Conservation (phyloP, 164 flowering plant species). For the Annona cherimola region DNA sequence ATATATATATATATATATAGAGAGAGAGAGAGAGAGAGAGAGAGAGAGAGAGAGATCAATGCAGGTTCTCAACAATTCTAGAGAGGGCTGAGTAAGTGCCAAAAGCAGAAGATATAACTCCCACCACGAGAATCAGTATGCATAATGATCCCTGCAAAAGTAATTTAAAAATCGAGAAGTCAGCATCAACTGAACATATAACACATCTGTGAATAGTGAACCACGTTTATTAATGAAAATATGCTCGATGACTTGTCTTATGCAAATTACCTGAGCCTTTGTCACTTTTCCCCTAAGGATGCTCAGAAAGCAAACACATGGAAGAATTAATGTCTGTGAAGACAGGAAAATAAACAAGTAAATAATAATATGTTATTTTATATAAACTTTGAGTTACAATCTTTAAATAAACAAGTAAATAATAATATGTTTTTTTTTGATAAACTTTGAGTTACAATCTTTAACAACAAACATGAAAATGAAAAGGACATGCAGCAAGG, state of each 20-base stretch:
- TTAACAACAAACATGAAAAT: background rate
- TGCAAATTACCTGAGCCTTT: slow-evolving; percentile 46
- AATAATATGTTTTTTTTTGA: background rate
- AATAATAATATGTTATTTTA: background rate
- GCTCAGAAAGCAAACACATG: slow-evolving; percentile 80
- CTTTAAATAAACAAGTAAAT: background rate
- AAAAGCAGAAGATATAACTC: slow-evolving; percentile 47
- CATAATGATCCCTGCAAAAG: slow-evolving; percentile 54
- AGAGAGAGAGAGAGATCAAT: slow-evolving; percentile 19
- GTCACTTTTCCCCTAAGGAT: slow-evolving; percentile 64
- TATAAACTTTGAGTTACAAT: background rate
- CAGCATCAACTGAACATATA: background rate
- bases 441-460: background rate
- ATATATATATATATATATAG: no score
- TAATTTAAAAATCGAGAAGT: background rate
- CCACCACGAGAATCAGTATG: slow-evolving; percentile 50
- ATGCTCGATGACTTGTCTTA: background rate
- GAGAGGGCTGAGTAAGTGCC: slow-evolving; percentile 73
- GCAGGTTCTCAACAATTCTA: slow-evolving; percentile 53
- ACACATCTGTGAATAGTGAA: background rate
- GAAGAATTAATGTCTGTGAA: slow-evolving; percentile 81
- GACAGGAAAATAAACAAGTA: background rate
- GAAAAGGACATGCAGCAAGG: background rate
- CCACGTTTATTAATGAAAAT: background rate
- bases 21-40: background rate